These are phyloP conservation scores for Aspergillus fumigatus DNA, from an alignment of 2,329 filamentous ascomycete species.

Conservation along the genomic window DNA sequence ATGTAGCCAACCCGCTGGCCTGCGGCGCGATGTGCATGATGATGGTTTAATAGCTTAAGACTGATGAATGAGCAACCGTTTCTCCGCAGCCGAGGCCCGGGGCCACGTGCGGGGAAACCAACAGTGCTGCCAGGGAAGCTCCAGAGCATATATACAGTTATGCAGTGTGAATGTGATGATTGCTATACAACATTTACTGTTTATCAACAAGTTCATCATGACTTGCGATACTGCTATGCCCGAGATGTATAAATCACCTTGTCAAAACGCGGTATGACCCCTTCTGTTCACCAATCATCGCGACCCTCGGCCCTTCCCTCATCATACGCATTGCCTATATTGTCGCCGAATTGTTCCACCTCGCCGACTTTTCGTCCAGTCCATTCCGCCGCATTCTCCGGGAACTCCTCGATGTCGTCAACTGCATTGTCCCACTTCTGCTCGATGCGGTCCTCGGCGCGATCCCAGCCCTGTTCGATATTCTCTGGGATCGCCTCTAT, in stretches of 20 bases:
- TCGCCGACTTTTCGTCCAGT: constrained; percentile 40
- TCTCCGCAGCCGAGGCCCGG: constrained; percentile 22
- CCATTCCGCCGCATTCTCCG: constrained; percentile 36
- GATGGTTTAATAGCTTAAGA: not conserved
- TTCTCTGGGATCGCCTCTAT: constrained; percentile 38
- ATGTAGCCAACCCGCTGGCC: not conserved
- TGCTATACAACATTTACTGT: not conserved
- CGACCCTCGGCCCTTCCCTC: constrained; percentile 31
- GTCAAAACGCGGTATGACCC: not conserved
- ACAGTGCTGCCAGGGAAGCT: not conserved
- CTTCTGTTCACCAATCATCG: constrained; percentile 10
- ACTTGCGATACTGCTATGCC: not conserved
- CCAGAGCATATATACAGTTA: not conserved
- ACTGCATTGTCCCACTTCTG: constrained; percentile 23
- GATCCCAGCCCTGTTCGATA: constrained; percentile 29
- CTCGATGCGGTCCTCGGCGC: constrained; percentile 27
- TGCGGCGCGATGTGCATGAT: not conserved
- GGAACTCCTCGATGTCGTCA: constrained; percentile 30
- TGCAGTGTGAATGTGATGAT: not conserved
- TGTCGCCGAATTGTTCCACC: constrained; percentile 42
- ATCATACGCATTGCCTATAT: constrained; percentile 43
- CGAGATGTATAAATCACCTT: not conserved
- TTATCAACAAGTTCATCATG: not conserved
- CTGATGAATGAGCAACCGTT: not conserved
- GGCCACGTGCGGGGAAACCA: constrained; percentile 16